These are phyloP conservation scores for Yamadazyma dendronema DNA, from an alignment of 1,139 yeast genomes.

Conservation along the genomic window DNA sequence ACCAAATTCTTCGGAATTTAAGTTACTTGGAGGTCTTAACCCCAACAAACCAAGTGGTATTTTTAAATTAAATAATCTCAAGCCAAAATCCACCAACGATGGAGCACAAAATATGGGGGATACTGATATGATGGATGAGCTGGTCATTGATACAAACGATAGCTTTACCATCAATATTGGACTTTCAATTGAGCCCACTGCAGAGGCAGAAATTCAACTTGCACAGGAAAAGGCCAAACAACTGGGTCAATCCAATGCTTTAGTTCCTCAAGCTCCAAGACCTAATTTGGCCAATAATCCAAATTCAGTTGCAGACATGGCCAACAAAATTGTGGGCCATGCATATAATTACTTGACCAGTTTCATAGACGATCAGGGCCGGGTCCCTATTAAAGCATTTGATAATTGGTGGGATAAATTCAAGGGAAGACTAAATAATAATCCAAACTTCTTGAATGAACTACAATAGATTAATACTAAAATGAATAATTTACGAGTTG, in stretches of 20 bases:
- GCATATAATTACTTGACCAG: conserved; percentile 90
- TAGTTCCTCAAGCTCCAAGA: conserved; percentile 17
- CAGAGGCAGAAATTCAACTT: conserved; percentile 47
- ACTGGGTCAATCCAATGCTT: conserved; percentile 18
- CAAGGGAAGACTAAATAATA: conserved; percentile 66
- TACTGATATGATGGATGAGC: conserved; percentile 30
- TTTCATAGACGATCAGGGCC: conserved; percentile 73
- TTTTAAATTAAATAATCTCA: conserved; percentile 63
- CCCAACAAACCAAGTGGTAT: conserved; percentile 86
- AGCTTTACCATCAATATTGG: conserved; percentile 62
- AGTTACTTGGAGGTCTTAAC: conserved; percentile 74
- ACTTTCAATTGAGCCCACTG: conserved; percentile 78
- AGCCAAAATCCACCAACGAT: conserved; percentile 14
- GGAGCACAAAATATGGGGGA: conserved; percentile 15
- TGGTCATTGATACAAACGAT: conserved; percentile 30
- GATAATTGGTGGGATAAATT: conserved; percentile 98
- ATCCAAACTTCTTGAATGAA: conserved; percentile 75
- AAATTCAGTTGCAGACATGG: conserved; percentile 50
- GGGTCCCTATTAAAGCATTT: conserved; percentile 83
- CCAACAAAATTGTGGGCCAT: conserved; percentile 84
- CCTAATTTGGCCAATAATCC: conserved; percentile 14
- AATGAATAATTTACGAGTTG: too few species aligned
- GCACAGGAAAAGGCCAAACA: conserved; percentile 29
- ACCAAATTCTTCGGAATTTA: conserved; percentile 67
- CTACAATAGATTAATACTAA: conserved; percentile 11